A percentile compares a stretch with the other conserved stretches of the same genome.
Conservation (phyloP, 2,329 filamentous ascomycete species). For the Colletotrichum truncatum region DNA sequence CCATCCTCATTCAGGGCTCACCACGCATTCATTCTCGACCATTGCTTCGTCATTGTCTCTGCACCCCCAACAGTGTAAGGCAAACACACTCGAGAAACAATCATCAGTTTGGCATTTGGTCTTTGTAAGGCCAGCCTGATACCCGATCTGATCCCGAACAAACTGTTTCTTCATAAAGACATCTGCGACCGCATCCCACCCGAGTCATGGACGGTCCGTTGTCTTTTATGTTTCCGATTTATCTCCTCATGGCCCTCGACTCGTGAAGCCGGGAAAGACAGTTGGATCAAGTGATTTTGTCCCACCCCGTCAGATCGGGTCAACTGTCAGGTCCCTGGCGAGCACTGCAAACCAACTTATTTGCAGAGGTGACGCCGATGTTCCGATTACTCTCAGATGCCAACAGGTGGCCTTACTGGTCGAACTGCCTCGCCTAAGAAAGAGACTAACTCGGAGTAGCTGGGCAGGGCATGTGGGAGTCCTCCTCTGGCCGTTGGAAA, state of each 20-base stretch:
- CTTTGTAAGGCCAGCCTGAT: background rate
- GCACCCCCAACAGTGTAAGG: too few species aligned
- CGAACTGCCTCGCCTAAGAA: background rate
- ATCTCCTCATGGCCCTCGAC: constrained; percentile 2
- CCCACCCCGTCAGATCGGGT: background rate
- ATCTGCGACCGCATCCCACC: background rate
- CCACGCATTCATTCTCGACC: background rate
- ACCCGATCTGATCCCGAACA: background rate
- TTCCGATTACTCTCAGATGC: background rate
- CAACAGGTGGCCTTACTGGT: background rate
- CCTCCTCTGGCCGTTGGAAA: too few species aligned
- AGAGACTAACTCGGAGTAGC: too few species aligned
- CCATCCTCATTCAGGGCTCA: constrained; percentile 4
- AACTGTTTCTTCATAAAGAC: background rate
- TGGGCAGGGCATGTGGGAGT: too few species aligned
- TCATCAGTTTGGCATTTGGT: too few species aligned
- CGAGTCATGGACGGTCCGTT: constrained; percentile 17
- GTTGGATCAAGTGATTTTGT: constrained; percentile 19
- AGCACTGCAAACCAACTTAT: constrained; percentile 7
- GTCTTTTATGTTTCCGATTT: constrained; percentile 8
- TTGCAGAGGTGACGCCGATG: too few species aligned
- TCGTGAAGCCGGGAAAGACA: constrained; percentile 11
- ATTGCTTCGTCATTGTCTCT: background rate
- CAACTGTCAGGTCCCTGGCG: constrained; percentile 6
- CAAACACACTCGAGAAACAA: too few species aligned